phyloP scores from a whole-genome alignment of 2,329 filamentous ascomycete species.

The Camptophora hylomeconis region DNA sequence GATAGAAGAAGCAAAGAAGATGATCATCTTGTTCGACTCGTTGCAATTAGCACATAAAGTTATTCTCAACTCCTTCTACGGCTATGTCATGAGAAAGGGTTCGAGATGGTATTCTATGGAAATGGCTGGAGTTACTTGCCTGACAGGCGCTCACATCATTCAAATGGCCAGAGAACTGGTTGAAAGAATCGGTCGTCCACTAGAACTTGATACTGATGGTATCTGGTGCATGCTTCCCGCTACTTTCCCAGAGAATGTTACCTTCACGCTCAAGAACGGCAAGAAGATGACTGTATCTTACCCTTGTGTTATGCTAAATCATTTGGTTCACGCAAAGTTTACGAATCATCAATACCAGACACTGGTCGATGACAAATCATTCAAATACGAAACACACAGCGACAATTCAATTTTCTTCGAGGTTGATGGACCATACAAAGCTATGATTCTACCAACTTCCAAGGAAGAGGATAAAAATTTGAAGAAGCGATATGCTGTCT shows the following conservation, averaged over 20 bases:
- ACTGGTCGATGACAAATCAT: conserved; percentile 61
- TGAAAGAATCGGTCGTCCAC: conserved; percentile 78
- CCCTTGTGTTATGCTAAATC: conserved; percentile 97
- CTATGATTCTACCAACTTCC: conserved; percentile 93
- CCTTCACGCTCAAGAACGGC: conserved; percentile 85
- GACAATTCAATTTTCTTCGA: conserved; percentile 99
- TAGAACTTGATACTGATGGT: conserved; percentile 95
- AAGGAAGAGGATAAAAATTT: conserved; percentile 99
- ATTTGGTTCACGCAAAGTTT: conserved; percentile 85
- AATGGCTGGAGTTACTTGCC: conserved; percentile 95
- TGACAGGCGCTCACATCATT: conserved; percentile 93
- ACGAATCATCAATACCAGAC: conserved; percentile 98
- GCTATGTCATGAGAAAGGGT: conserved; percentile 98
- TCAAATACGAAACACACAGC: conserved; percentile 91
- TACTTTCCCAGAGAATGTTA: conserved; percentile 91
- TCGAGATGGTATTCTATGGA: conserved; percentile 99
- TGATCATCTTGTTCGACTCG: conserved; percentile 93
- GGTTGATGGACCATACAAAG: conserved; percentile 92
- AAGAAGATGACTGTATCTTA: conserved; percentile 97
- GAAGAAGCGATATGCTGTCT: conserved; percentile 98
- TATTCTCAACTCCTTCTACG: conserved; percentile 97
- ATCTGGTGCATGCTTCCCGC: conserved; percentile 99
- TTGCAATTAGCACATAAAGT: conserved; percentile 96
- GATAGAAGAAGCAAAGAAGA: conserved; percentile 92
- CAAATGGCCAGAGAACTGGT: conserved; percentile 90